These are phyloP conservation scores for Trichoderma semiorbis DNA, from an alignment of 2,329 filamentous ascomycete species.

Conservation along the genomic window DNA sequence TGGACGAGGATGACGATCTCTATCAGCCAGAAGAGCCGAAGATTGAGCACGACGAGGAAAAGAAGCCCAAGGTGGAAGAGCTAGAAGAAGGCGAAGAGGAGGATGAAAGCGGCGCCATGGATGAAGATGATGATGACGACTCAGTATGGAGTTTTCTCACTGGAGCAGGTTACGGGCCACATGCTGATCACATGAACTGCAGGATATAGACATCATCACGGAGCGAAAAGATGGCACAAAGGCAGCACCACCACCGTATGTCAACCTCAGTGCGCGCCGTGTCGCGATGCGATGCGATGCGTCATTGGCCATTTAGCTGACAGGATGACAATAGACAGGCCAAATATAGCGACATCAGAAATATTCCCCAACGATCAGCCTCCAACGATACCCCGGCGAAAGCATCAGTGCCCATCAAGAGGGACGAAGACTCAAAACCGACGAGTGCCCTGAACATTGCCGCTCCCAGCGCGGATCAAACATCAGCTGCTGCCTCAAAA, in stretches of 20 bases:
- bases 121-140: constrained; percentile 53
- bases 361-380: constrained; percentile 59
- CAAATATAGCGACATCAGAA: constrained; percentile 62
- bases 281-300: background rate
- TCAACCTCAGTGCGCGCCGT: constrained; percentile 16
- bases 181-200: constrained; percentile 5
- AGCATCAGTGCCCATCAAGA: constrained; percentile 42
- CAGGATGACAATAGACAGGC: constrained; percentile 44
- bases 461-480: constrained; percentile 48
- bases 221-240: constrained; percentile 63
- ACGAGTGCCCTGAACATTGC: constrained; percentile 31
- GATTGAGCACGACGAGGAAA: constrained; percentile 31
- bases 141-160: background rate
- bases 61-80: constrained; percentile 46
- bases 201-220: constrained; percentile 68
- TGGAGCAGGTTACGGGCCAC: background rate
- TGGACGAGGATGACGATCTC: constrained; percentile 66
- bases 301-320: background rate
- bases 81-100: constrained; percentile 63
- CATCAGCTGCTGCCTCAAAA: constrained; percentile 65
- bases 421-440: constrained; percentile 40
- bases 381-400: constrained; percentile 50
- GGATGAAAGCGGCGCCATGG: constrained; percentile 58
- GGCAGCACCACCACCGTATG: constrained; percentile 56
- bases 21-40: constrained; percentile 59